These are phyloP conservation scores for Tetrahymena borealis DNA, from an alignment of 73 alveolate species.

Conservation along the genomic window DNA sequence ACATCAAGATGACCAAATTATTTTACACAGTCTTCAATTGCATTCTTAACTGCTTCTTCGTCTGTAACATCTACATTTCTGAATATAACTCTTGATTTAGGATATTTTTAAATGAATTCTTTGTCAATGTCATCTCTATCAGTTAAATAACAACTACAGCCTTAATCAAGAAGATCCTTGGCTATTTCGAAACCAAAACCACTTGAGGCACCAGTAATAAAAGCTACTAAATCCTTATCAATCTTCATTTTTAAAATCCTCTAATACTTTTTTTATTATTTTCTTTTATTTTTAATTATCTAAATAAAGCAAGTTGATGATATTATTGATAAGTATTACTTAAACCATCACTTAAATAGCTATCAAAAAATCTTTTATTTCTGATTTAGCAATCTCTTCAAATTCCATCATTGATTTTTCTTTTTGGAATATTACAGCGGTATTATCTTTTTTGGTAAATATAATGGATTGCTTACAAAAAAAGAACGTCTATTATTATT, in stretches of 20 bases:
- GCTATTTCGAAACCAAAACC: slow-evolving; percentile 39
- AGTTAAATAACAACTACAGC: slow-evolving; percentile 18
- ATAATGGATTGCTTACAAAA: no score
- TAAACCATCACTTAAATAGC: no score
- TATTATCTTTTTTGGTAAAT: no score
- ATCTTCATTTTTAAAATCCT: neutral
- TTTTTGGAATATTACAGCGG: no score
- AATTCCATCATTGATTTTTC: no score
- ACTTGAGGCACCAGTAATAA: slow-evolving; percentile 36
- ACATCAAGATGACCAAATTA: slow-evolving; percentile 61
- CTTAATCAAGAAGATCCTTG: neutral
- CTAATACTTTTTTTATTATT: neutral
- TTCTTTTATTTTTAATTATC: neutral
- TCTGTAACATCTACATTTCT: slow-evolving; percentile 48
- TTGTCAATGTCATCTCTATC: slow-evolving; percentile 34
- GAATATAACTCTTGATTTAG: neutral
- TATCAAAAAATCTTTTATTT: no score
- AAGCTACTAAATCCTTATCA: slow-evolving; percentile 8
- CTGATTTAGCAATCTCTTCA: no score
- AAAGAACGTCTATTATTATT: no score
- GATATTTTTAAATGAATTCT: neutral
- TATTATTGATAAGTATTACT: no score
- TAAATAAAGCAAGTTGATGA: no score
- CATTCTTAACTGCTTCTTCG: slow-evolving; percentile 46
- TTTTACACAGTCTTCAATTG: slow-evolving; percentile 52